phyloP scores from a whole-genome alignment of 2,329 filamentous ascomycete genomes.

The Geosmithia morbida region DNA sequence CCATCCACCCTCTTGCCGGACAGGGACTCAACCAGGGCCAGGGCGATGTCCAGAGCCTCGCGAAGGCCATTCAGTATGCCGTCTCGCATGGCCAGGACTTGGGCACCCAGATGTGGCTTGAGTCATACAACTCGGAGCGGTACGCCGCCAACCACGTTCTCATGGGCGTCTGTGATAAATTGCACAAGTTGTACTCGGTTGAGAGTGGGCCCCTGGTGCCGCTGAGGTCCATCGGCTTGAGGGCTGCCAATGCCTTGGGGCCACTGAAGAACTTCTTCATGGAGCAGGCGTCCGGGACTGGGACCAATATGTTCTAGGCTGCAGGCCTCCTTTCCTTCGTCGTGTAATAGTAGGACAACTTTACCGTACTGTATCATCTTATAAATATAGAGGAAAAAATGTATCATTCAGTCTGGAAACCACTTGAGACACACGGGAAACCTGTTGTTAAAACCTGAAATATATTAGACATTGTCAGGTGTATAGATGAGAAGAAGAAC shows the following conservation, averaged over 20 bases:
- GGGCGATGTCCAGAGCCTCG: conserved; percentile 71
- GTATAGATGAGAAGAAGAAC: conserved; percentile 5
- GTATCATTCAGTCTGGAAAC: not conserved
- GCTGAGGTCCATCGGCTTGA: conserved; percentile 62
- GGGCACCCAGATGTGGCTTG: conserved; percentile 62
- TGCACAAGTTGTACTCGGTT: conserved; percentile 85
- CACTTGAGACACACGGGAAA: no score
- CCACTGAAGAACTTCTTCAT: conserved; percentile 78
- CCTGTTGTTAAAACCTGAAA: no score
- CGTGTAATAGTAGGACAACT: conserved; percentile 1
- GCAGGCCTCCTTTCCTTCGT: not conserved
- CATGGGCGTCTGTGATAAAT: conserved; percentile 70
- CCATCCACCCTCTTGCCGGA: conserved; percentile 84
- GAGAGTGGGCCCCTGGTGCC: conserved; percentile 67
- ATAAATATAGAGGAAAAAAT: not conserved
- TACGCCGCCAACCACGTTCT: conserved; percentile 73
- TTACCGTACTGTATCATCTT: not conserved
- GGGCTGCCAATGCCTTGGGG: conserved; percentile 58
- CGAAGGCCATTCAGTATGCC: conserved; percentile 59
- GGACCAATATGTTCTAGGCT: conserved; percentile 25
- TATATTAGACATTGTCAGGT: not conserved
- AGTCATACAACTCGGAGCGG: conserved; percentile 66
- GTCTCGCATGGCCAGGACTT: conserved; percentile 78
- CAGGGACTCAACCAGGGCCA: conserved; percentile 92
- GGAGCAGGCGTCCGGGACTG: conserved; percentile 49